phyloP scores from a whole-genome alignment of 306 rosid genomes.

The Malus sieversii region DNA sequence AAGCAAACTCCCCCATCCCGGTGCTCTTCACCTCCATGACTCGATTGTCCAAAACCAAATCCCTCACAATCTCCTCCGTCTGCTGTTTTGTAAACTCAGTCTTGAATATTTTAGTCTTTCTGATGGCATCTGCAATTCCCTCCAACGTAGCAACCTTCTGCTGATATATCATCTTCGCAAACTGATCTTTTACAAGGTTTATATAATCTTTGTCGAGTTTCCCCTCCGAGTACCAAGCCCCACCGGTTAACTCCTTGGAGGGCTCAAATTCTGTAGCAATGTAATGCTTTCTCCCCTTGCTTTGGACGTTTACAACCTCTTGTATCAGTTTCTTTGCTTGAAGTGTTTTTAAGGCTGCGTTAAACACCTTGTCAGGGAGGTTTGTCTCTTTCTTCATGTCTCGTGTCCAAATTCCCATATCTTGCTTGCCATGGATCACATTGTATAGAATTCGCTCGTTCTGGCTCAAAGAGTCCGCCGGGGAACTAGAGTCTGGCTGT shows the following conservation, averaged over 20 bases:
- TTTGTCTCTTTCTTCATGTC: conserved; percentile 53
- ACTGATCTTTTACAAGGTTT: conserved; percentile 26
- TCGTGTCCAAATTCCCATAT: conserved; percentile 53
- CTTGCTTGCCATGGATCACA: conserved; percentile 42
- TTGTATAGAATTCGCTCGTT: conserved; percentile 38
- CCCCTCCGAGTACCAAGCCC: conserved; percentile 60
- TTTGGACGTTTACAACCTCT: conserved; percentile 54
- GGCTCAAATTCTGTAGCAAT: conserved; percentile 69
- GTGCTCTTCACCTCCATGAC: conserved; percentile 50
- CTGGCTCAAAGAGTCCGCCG: conserved; percentile 28
- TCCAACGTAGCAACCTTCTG: conserved; percentile 46
- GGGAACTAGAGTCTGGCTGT: conserved; percentile 29
- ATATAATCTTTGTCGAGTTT: conserved; percentile 41
- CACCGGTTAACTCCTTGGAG: conserved; percentile 58
- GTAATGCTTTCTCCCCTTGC: conserved; percentile 62
- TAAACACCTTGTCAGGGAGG: conserved; percentile 30
- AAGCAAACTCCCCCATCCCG: conserved; percentile 52
- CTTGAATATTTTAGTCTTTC: conserved; percentile 18
- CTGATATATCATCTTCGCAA: conserved; percentile 28
- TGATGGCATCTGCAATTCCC: conserved; percentile 29
- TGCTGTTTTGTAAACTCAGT: conserved; percentile 34
- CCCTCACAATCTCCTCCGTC: conserved; percentile 43
- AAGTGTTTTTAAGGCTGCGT: conserved; percentile 45
- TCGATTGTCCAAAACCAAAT: conserved; percentile 58
- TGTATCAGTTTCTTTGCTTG: conserved; percentile 46